Evolutionary conservation across 2,329 filamentous ascomycete genomes (phyloP).

Genomic region (Domatiomyces catenatus): DNA sequence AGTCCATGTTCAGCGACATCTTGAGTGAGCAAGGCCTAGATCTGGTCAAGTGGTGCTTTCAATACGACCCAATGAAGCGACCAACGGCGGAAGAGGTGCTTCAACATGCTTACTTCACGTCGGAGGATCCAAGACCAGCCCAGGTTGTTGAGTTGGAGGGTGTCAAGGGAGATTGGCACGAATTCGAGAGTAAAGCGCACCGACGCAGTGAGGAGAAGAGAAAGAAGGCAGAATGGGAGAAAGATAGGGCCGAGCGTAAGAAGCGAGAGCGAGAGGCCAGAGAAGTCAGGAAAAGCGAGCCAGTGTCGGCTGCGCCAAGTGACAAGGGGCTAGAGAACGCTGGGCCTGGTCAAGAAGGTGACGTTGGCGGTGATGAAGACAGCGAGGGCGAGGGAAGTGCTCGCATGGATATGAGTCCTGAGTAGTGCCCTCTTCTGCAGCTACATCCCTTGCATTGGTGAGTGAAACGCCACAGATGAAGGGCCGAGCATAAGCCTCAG

Average conservation of each 20-base stretch:
- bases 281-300: constrained; percentile 11
- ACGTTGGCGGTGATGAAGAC: constrained; percentile 7
- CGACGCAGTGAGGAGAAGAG: constrained; percentile 69
- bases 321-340: neutral
- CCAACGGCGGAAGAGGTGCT: constrained; percentile 74
- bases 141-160: constrained; percentile 70
- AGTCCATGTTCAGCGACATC: constrained; percentile 63
- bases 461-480: neutral
- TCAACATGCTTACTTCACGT: constrained; percentile 72
- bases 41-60: constrained; percentile 68
- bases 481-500: neutral
- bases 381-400: constrained; percentile 16
- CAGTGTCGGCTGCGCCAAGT: neutral
- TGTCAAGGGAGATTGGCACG: constrained; percentile 91
- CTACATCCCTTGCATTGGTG: neutral
- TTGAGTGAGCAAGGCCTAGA: constrained; percentile 71
- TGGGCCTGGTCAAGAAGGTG: constrained; percentile 3
- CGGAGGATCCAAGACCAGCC: constrained; percentile 59
- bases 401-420: constrained; percentile 13
- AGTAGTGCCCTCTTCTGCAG: neutral
- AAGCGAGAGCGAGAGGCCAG: constrained; percentile 29
- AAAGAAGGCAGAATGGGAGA: constrained; percentile 40
- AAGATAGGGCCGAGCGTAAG: constrained; percentile 36
- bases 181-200: constrained; percentile 91
- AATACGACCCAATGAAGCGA: constrained; percentile 70